Conservation (phyloP, 2,329 filamentous ascomycete species). For the Paraphaeosphaeria minitans region DNA sequence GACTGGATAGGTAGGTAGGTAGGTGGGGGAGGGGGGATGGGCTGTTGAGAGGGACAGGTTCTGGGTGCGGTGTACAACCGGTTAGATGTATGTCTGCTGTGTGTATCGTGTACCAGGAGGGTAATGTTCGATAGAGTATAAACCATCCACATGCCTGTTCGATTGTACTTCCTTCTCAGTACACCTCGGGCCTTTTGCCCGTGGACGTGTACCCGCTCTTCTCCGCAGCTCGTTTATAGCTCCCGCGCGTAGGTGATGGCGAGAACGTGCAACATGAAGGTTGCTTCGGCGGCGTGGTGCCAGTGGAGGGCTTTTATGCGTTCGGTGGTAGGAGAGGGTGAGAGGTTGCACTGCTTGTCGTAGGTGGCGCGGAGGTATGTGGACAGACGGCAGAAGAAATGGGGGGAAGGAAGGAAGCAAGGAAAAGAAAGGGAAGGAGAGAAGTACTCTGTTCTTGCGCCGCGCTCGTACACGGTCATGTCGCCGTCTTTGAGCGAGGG, state of each 20-base stretch:
- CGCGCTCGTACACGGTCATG: conserved; percentile 51
- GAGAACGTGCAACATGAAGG: conserved; percentile 53
- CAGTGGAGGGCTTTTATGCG: conserved; percentile 50
- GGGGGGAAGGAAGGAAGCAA: too few relatives aligned
- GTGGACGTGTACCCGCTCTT: conserved; percentile 32
- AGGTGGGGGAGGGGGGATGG: too few relatives aligned
- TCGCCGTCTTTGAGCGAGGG: conserved; percentile 52
- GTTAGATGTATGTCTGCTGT: too few relatives aligned
- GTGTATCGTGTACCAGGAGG: too few relatives aligned
- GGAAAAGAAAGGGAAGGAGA: too few relatives aligned
- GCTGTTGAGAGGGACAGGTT: too few relatives aligned
- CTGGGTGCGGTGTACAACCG: too few relatives aligned
- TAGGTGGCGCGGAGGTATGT: conserved; percentile 56
- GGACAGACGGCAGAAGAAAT: too few relatives aligned
- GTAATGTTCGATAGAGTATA: too few relatives aligned
- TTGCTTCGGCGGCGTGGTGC: conserved; percentile 55
- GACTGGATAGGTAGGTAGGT: too few relatives aligned
- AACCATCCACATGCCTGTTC: too few relatives aligned
- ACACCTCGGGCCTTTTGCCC: conserved; percentile 26
- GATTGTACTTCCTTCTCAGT: background rate
- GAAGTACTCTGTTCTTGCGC: conserved; percentile 53
- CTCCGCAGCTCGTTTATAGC: conserved; percentile 36
- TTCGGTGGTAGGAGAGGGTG: conserved; percentile 42
- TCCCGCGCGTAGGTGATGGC: conserved; percentile 53
- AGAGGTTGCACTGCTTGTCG: conserved; percentile 46